These are phyloP conservation scores for Eudorina sp. DNA, from an alignment of 139 green algal species.

Conservation along the genomic window DNA sequence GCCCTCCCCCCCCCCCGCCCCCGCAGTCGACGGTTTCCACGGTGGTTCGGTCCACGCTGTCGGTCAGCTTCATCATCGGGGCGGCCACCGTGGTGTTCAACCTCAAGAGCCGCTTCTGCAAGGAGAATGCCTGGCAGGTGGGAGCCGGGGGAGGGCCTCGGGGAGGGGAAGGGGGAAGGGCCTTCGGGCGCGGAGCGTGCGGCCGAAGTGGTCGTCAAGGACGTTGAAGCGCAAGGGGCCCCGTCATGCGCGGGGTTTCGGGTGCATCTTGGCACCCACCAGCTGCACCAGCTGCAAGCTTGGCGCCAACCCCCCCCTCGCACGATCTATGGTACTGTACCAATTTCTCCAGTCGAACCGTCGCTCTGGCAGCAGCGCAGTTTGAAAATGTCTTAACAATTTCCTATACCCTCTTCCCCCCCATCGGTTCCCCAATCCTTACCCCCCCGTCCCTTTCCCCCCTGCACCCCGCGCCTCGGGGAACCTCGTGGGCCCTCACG, in stretches of 20 bases:
- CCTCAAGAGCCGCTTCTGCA: slow-evolving; percentile 87
- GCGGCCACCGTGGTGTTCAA: slow-evolving; percentile 88
- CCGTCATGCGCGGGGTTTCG: too few species aligned
- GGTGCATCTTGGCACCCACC: too few species aligned
- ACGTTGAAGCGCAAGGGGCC: too few species aligned
- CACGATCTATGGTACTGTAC: too few species aligned
- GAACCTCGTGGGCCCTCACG: not conserved
- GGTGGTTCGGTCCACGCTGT: slow-evolving; percentile 87
- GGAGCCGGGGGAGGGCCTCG: not conserved
- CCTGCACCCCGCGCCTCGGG: not conserved
- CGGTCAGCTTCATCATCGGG: slow-evolving; percentile 87
- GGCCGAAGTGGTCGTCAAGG: too few species aligned
- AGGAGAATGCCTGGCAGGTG: slow-evolving; percentile 81
- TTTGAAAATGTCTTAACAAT: too few species aligned
- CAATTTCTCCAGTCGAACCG: too few species aligned
- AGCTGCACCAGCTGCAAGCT: too few species aligned
- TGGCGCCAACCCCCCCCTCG: too few species aligned
- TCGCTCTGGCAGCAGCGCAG: too few species aligned
- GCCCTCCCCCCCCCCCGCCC: not conserved
- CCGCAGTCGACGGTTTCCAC: slow-evolving; percentile 56
- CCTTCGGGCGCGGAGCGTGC: too few species aligned
- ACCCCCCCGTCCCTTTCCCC: not conserved
- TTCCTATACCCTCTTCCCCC: not conserved
- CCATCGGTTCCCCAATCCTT: not conserved
- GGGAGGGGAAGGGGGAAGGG: too few species aligned